Evolutionary conservation across 306 rosid species (phyloP).

Genomic region (Luffa aegyptiaca): DNA sequence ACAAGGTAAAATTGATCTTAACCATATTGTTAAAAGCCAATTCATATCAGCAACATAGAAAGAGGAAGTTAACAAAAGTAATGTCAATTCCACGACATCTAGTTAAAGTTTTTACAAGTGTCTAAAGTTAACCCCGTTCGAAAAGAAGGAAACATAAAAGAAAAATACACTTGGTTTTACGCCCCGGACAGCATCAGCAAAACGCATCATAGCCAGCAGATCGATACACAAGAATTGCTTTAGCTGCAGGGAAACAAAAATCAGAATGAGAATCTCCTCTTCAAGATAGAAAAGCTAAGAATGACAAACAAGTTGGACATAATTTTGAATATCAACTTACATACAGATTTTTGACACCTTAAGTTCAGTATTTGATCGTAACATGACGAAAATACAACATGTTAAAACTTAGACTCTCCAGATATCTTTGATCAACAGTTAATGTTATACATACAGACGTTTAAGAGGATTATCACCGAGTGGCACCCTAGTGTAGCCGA

Average conservation of each 20-base stretch:
- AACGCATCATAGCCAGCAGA: background rate
- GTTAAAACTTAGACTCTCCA: background rate
- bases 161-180: background rate
- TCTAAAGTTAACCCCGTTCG: background rate
- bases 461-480: background rate
- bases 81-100: background rate
- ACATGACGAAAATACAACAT: background rate
- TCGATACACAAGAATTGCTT: conserved; percentile 4
- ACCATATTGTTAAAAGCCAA: background rate
- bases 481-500: background rate
- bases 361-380: background rate
- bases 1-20: background rate
- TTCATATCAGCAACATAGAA: background rate
- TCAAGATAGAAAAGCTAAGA: background rate
- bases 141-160: background rate
- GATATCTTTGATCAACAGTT: background rate
- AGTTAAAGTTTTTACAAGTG: background rate
- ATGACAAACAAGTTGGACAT: background rate
- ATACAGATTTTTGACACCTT: background rate
- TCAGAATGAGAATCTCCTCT: background rate
- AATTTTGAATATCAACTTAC: background rate
- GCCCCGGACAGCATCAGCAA: background rate
- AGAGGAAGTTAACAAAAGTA: background rate
- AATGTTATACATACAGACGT: background rate
- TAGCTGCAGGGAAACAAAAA: background rate